phyloP scores from a whole-genome alignment of 1,284 basidiomycete genomes.

The Puccinia coronata region DNA sequence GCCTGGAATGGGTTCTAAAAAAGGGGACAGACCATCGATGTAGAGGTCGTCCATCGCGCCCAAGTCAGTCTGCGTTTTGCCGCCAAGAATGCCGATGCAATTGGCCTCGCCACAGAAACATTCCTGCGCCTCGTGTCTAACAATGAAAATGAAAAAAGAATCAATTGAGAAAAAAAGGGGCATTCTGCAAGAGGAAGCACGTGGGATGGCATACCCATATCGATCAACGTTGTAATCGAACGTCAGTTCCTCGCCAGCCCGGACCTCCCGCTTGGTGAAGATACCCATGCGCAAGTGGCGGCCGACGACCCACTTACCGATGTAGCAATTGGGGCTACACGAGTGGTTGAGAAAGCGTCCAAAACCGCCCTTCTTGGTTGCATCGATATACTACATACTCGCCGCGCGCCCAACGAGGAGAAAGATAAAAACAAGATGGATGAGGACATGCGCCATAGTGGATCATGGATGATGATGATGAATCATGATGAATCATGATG shows the following conservation, averaged over 20 bases:
- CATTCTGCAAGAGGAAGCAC: background rate
- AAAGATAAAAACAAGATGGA: no score
- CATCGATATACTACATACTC: slow-evolving; percentile 83
- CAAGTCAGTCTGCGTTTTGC: slow-evolving; percentile 97
- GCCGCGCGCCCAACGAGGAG: background rate
- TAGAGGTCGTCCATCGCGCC: slow-evolving; percentile 89
- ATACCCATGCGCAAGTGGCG: slow-evolving; percentile 94
- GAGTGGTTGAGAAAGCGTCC: slow-evolving; percentile 98
- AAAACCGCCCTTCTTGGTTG: slow-evolving; percentile 93
- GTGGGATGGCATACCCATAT: slow-evolving; percentile 74
- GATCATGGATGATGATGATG: no score
- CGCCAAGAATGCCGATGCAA: slow-evolving; percentile 93
- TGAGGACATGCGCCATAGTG: no score
- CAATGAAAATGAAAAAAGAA: background rate
- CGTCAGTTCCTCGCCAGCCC: slow-evolving; percentile 86
- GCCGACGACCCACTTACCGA: slow-evolving; percentile 98
- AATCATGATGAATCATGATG: no score
- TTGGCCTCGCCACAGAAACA: slow-evolving; percentile 96
- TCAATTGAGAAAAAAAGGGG: background rate
- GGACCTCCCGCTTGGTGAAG: slow-evolving; percentile 82
- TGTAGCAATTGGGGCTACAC: slow-evolving; percentile 96
- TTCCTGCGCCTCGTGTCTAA: slow-evolving; percentile 86
- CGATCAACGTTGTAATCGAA: slow-evolving; percentile 99
- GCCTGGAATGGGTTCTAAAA: background rate
- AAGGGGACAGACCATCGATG: slow-evolving; percentile 72